Evolutionary conservation across 2,329 filamentous ascomycete species (phyloP).

Genomic region (Epichloe brachyelytri): DNA sequence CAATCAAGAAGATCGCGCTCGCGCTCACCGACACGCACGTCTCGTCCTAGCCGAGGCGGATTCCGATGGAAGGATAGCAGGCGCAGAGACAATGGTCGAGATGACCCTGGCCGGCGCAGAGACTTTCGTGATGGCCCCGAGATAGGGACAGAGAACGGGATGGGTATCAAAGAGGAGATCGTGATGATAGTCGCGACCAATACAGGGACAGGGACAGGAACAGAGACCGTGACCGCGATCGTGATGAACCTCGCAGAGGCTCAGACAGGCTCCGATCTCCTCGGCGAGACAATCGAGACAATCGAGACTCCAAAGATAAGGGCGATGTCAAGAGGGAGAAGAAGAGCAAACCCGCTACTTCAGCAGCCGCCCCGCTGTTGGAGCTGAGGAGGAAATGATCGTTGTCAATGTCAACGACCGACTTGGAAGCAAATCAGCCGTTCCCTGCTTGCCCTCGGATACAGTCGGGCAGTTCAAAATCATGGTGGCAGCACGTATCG

Average conservation of each 20-base stretch:
- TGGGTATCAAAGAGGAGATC: slow-evolving; percentile 12
- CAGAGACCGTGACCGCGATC: slow-evolving; percentile 15
- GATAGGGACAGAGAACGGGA: slow-evolving; percentile 18
- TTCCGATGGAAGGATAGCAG: slow-evolving; percentile 48
- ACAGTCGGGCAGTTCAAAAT: slow-evolving; percentile 79
- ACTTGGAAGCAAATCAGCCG: slow-evolving; percentile 88
- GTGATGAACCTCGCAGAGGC: slow-evolving; percentile 5
- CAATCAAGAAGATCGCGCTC: slow-evolving; percentile 14
- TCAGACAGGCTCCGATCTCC: slow-evolving; percentile 10
- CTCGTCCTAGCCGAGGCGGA: slow-evolving; percentile 25
- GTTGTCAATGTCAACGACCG: slow-evolving; percentile 89
- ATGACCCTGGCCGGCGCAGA: slow-evolving; percentile 23
- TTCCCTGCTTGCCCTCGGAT: slow-evolving; percentile 79
- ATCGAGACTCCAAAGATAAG: slow-evolving; percentile 22
- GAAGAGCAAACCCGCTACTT: slow-evolving; percentile 17
- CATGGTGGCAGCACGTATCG: slow-evolving; percentile 80
- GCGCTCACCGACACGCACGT: slow-evolving; percentile 14
- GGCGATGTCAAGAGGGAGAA: slow-evolving; percentile 20
- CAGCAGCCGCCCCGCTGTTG: slow-evolving; percentile 15
- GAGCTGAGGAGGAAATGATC: slow-evolving; percentile 65
- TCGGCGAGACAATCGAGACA: slow-evolving; percentile 14
- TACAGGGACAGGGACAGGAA: slow-evolving; percentile 10
- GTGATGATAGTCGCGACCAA: slow-evolving; percentile 18
- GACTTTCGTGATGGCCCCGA: slow-evolving; percentile 32
- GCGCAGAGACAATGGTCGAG: slow-evolving; percentile 28